Base-by-base conservation (phyloP, 805 yeast species). In the Metschnikowia chrysomelidarum region DNA sequence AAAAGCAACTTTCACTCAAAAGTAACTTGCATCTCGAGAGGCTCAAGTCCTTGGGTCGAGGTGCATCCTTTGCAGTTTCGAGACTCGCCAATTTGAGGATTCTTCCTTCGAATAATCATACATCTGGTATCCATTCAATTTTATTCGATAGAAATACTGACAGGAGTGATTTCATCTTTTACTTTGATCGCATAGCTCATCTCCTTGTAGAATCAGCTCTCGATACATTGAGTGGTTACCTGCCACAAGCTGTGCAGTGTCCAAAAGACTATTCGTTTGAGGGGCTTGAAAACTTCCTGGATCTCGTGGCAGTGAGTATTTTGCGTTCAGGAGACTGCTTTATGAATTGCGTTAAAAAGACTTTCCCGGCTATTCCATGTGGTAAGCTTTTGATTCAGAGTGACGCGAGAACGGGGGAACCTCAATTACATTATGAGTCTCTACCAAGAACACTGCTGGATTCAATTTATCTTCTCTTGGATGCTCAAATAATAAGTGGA, bases 291-390 rank as follows among this genome's bases (percentile, higher is more conserved):
- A 68, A 63, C 55, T 34, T 52, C 42, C 76, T 76, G 39, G 69
- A 72, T 9, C 64, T 84, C 7, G 66, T 83, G 19, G 93, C 93
- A 0, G 84, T 87, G 5, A 82, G 82, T 44, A 76, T 89, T 26
- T 81, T 89, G 19, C 72, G 96, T 44, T 88, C 96, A 0, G 98
- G 98, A 4, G 97, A 88, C 56, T 86, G 96, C 53, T 89, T 89
- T 52, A 80, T 85, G 76, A 75, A 73, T 19, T 82, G 96, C 0
- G 65, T 91, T 24, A 76, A 84, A 41, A 79, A 79, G 46, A 76
- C 89, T 0, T 68, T 87, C 17, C 91, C 96, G 1, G 87, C 80
- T 32, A 79, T 87, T 9, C 72, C 77, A 8, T 71, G 87, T 22
- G 98, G 98, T 0, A 86, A 89, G 53, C 57, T 91, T 16, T 65